phyloP scores from a whole-genome alignment of 345 rosid species.

The Excoecaria agallocha region DNA sequence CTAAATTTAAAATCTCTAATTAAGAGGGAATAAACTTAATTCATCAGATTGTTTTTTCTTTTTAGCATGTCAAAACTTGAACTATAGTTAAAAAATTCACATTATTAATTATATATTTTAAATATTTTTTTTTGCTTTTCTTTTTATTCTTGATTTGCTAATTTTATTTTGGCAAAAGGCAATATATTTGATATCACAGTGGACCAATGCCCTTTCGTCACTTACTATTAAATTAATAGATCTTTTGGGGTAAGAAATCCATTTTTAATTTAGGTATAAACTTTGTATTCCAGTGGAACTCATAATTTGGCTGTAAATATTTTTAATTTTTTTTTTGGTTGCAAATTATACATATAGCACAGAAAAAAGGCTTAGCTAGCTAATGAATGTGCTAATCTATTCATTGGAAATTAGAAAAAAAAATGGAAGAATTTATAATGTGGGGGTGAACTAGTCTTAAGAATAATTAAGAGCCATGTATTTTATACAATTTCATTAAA shows the following conservation, averaged over 20 bases:
- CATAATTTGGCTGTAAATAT: constrained; percentile 17
- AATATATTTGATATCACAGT: neutral
- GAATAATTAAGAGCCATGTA: too few species aligned
- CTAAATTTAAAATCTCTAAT: too few species aligned
- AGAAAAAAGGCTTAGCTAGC: too few species aligned
- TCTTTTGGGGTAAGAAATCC: neutral
- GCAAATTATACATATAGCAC: too few species aligned
- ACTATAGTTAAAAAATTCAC: neutral
- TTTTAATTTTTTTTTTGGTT: too few species aligned
- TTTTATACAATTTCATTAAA: too few species aligned
- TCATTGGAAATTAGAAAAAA: too few species aligned
- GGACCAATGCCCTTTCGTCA: neutral
- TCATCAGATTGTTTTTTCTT: neutral
- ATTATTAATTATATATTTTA: neutral
- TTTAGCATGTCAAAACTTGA: constrained; percentile 8
- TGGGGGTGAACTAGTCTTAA: too few species aligned
- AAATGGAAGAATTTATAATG: too few species aligned
- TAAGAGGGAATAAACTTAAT: too few species aligned
- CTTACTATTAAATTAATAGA: neutral
- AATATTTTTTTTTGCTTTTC: neutral
- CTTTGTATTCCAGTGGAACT: constrained; percentile 16
- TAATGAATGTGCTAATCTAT: too few species aligned
- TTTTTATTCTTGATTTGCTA: neutral
- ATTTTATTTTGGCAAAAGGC: neutral
- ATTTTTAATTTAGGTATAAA: constrained; percentile 19